Evolutionary conservation across 1,284 basidiomycete species (phyloP).

Genomic region (Pseudozyma sp.): DNA sequence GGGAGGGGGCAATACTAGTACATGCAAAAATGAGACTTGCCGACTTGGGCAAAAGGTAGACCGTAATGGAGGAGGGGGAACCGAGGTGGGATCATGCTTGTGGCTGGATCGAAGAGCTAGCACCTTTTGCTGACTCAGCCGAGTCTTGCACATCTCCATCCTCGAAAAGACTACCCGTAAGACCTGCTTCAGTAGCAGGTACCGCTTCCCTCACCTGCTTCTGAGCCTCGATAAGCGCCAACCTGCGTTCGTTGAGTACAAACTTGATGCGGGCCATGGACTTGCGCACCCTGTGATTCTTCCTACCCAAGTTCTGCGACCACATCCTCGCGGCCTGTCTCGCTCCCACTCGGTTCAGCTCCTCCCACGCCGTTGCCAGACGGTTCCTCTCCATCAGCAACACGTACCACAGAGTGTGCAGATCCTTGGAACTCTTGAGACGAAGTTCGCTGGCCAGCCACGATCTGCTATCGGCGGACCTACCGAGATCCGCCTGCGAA

Average conservation of each 20-base stretch:
- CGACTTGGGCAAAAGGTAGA: too few relatives aligned
- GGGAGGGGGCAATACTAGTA: neutral
- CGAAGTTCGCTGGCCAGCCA: constrained; percentile 65
- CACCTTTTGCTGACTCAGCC: neutral
- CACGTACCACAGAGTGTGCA: constrained; percentile 68
- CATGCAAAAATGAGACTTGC: neutral
- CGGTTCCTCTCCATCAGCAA: constrained; percentile 64
- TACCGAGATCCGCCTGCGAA: constrained; percentile 40
- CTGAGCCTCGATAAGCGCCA: constrained; percentile 79
- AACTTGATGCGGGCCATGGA: constrained; percentile 97
- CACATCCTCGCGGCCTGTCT: constrained; percentile 52
- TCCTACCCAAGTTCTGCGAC: constrained; percentile 47
- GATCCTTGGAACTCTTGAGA: constrained; percentile 60
- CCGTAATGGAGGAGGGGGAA: too few relatives aligned
- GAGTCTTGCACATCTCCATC: constrained; percentile 6
- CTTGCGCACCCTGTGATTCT: constrained; percentile 76
- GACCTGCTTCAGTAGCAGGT: constrained; percentile 11
- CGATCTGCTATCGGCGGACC: constrained; percentile 42
- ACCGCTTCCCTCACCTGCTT: constrained; percentile 66
- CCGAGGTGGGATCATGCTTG: neutral
- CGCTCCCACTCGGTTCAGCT: constrained; percentile 53
- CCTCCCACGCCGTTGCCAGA: constrained; percentile 62
- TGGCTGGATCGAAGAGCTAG: neutral
- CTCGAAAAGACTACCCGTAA: constrained; percentile 37
- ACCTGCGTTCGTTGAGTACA: constrained; percentile 88